Evolutionary conservation across 495 filamentous ascomycete species (phyloP), one percentile per base, ranked within the genome.

Genomic region (Chaetomium tenue): DNA sequence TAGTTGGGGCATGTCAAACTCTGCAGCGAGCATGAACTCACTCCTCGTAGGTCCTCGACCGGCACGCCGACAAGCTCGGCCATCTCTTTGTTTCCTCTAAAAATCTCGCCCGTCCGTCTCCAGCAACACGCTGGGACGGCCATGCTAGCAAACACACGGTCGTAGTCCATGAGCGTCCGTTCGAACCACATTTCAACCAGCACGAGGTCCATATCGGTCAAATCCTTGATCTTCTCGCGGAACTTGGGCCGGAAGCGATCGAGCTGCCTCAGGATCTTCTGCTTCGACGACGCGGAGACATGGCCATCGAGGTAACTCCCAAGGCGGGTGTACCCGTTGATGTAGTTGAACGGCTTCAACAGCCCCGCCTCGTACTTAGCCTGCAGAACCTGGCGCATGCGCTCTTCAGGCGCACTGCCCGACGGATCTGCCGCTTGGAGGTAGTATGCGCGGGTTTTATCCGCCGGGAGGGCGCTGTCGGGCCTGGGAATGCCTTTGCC

Each of bases 171-270:
- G 63, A 99, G 78, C 53, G 87, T 92, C 59, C 87, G 85, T 72
- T 99, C 94, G 70, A 99, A 97, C 93, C 94, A 97, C 90, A 97
- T 96, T 74, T 99, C 94, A 57, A 96, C 93, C 53, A 91, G 83
- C 8, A 97, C 89, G 13, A 99, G 84, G 73, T 98, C 90, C 70
- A 96, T 88, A 77, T 97, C 93, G 16, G 90, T 96, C 68, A 98
- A 78, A 39, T 80, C 85, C 67, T 97, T 91, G 78, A 96, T 93
- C 73, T 93, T 90, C 72, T 98, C 95, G 62, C 94, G 87, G 74
- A 99, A 98, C 69, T 93, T 96, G 5, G 93, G 94, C 46, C 94
- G 84, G 75, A 99, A 98, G 63, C 89, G 88, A 75, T 95, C 91
- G 33, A 99, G 78, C 71, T 97, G 93, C 58, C 91, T 84, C 22